Evolutionary conservation across 2,329 filamentous ascomycete genomes (phyloP), one percentile per base, ranked within the genome.

Genomic region (Furcasterigmium furcatum): DNA sequence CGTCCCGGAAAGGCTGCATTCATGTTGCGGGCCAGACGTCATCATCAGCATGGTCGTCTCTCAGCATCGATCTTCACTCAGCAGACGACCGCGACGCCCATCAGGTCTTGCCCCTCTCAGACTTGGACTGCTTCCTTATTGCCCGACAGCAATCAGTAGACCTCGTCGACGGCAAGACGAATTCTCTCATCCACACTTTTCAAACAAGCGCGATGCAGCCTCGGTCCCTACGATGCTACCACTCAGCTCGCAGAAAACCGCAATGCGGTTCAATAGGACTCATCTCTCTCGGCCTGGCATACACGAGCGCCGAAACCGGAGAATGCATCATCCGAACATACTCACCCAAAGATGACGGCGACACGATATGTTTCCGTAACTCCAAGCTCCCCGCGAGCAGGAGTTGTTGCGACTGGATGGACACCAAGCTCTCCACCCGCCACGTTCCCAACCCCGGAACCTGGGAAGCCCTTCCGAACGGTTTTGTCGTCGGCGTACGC

Each of bases 281-380:
- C 2, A 72, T 73, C 22, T 82, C 76, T 13, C 69, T 90, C n/a
- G 82, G 79, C 1, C 63, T 90, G 19, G 79, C 77, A 12, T 89
- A 88, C 57, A 73, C 74, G 4, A 76, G 79, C 47, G 66, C 71
- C 4, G 77, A 81, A 18, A 79, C 77, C 0, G 75, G 79, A 10
- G 76, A 84, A 41, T 80, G 84, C 46, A 71, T 88, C 18, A 68
- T 89, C 50, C 82, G 87, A 44, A 84, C 76, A 0, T 87, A 84
- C 55, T 67, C 73, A 1, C 75, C 81, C 1, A 64, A 72, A 9
- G 66, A 73, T 24, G 76, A 79, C 10, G 72, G 64, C 29, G 77
- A 73, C 55, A 72, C 68, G 43, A 79, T 88, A 10, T 83, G 77
- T 57, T 76, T 84, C 43, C 73, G 74, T 38, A 69, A 74, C 47